A percentile compares a stretch with the other conserved stretches of the same genome.
These are phyloP conservation scores for Neobulgaria alba DNA, from an alignment of 2,329 filamentous ascomycete species.

Conservation along the genomic window DNA sequence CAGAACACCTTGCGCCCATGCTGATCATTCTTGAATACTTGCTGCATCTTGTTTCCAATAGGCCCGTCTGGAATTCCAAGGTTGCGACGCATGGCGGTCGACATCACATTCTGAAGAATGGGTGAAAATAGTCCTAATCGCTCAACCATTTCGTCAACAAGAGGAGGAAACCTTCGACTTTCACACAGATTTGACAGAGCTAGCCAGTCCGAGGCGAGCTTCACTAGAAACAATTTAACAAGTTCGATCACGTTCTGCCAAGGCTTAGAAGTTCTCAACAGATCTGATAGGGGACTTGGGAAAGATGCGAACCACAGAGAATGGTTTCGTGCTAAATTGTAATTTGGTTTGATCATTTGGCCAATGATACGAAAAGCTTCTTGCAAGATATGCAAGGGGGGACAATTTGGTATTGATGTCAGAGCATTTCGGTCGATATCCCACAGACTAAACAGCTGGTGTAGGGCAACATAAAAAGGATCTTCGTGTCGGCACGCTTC, in stretches of 20 bases:
- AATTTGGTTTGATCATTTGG: conserved; percentile 39
- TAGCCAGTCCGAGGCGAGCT: conserved; percentile 36
- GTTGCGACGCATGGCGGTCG: conserved; percentile 41
- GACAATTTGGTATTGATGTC: conserved; percentile 30
- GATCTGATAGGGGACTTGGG: conserved; percentile 31
- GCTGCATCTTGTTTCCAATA: conserved; percentile 29
- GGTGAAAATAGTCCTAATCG: conserved; percentile 40
- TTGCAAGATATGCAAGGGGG: conserved; percentile 14
- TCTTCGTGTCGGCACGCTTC: conserved; percentile 50
- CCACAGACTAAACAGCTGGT: conserved; percentile 57
- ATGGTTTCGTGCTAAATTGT: conserved; percentile 31
- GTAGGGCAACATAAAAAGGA: conserved; percentile 53
- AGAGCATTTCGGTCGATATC: conserved; percentile 23
- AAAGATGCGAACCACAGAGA: conserved; percentile 40
- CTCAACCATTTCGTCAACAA: conserved; percentile 46
- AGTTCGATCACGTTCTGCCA: conserved; percentile 27
- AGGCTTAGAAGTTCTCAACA: conserved; percentile 25
- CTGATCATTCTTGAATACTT: conserved; percentile 32
- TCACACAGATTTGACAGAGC: conserved; percentile 31
- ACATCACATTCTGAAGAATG: conserved; percentile 45
- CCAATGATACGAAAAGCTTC: conserved; percentile 31
- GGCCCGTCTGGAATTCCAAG: conserved; percentile 33
- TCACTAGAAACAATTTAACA: conserved; percentile 37
- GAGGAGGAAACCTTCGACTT: conserved; percentile 40
- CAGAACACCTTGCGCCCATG: conserved; percentile 24